These are phyloP conservation scores for Leccinum subtestaceum DNA, from an alignment of 768 basidiomycete species.

Conservation along the genomic window DNA sequence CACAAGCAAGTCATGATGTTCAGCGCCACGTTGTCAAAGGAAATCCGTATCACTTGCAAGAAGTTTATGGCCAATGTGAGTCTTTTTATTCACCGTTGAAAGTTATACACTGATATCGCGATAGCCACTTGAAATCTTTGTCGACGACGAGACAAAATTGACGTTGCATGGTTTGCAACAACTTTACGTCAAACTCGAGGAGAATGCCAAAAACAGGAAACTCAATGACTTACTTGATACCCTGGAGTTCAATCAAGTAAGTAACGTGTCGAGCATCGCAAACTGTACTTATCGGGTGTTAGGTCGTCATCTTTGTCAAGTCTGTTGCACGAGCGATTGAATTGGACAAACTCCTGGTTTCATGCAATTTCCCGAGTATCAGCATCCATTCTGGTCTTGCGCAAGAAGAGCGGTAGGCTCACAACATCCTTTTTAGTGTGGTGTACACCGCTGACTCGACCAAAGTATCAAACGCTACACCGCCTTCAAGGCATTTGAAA, in stretches of 20 bases:
- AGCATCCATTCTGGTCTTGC: conserved; percentile 92
- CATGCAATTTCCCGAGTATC: conserved; percentile 98
- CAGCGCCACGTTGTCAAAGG: conserved; percentile 96
- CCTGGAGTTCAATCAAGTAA: conserved; percentile 96
- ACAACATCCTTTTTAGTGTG: neutral
- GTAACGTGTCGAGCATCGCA: conserved; percentile 1
- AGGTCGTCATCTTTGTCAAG: conserved; percentile 99
- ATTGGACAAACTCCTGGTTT: conserved; percentile 90
- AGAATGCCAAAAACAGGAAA: conserved; percentile 94
- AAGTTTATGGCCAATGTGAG: conserved; percentile 99
- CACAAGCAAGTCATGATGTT: conserved; percentile 99
- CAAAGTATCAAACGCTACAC: conserved; percentile 89
- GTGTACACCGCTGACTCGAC: conserved; percentile 6
- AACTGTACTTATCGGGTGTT: conserved; percentile 3
- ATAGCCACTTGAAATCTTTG: conserved; percentile 98
- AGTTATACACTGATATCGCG: neutral
- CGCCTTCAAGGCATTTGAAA: conserved; percentile 99
- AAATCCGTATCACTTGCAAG: conserved; percentile 96
- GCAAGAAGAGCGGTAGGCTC: conserved; percentile 90
- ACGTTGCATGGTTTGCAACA: conserved; percentile 98
- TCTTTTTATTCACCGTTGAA: conserved; percentile 5
- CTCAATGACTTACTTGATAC: conserved; percentile 93
- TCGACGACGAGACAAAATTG: conserved; percentile 98
- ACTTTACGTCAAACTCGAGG: conserved; percentile 96
- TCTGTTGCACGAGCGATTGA: conserved; percentile 96